Evolutionary conservation across 2,329 filamentous ascomycete genomes (phyloP), one percentile per base, ranked within the genome.

Genomic region (Penicillium sp.): DNA sequence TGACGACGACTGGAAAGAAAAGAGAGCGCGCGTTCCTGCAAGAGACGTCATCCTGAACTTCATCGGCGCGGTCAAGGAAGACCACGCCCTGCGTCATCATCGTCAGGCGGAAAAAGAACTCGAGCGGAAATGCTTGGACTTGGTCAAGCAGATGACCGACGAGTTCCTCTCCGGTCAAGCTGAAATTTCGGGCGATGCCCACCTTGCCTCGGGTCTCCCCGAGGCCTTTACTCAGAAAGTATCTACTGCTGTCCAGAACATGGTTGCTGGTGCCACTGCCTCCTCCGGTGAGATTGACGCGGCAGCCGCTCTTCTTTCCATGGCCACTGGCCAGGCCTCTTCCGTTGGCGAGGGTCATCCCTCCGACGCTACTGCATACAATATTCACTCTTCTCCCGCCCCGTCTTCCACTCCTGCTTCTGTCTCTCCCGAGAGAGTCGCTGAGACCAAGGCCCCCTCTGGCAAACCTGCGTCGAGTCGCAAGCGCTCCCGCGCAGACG

Each of bases 31-130:
- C 27, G 40, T 54, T 25, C 50, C 42, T 27, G 54, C 46, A 28
- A 54, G 54, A 2, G 59, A 60, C 19, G 27, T 61, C 3, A 37
- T 54, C 35, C 13, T 60, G 41, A 48, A 59, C 18, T 61, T 61
- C 35, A 49, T 61, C 16, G 36, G 35, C 18, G 44, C 52, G 25
- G 59, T 60, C 18, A 56, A 54, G 5, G n/a, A 54, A 1, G 41
- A 57, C 11, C 19, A 38, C 5, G 27, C 30, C 1, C 43, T 46
- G n/a, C 41, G 42, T 19, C 31, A 50, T 22, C 19, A n/a, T n/a
- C n/a, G n/a, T 22, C 19, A 22, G 5, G n/a, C n/a, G 19, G 19
- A 22, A 22, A 22, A 22, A n/a, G 41, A n/a, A n/a, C 19, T 60
- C 9, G 38, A 50, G 34, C 30, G 40, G 13, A 50, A 46, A 22